phyloP scores from a whole-genome alignment of 169 alveolate genomes.

The Plasmodium berghei region DNA sequence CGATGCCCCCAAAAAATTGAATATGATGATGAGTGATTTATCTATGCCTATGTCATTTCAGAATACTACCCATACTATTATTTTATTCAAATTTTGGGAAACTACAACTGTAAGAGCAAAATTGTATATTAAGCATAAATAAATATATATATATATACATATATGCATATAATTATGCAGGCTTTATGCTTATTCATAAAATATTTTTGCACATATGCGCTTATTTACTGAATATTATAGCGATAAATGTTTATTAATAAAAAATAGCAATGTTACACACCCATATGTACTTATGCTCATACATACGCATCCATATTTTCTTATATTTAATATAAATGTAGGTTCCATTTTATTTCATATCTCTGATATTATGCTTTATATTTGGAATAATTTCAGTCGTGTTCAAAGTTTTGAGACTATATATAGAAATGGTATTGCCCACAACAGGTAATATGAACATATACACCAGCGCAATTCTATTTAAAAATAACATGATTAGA shows the following conservation, averaged over 20 bases:
- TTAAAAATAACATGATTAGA: constrained; percentile 40
- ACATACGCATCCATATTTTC: background rate
- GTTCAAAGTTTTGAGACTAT: constrained; percentile 26
- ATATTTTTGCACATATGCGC: background rate
- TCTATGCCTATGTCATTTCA: constrained; percentile 73
- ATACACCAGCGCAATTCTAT: constrained; percentile 26
- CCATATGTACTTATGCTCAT: background rate
- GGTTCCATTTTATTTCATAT: constrained; percentile 32
- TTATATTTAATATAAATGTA: background rate
- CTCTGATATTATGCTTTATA: constrained; percentile 29
- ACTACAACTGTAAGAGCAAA: constrained; percentile 23
- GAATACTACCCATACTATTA: constrained; percentile 50
- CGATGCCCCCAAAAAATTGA: constrained; percentile 1
- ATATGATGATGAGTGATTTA: background rate
- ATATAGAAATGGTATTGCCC: constrained; percentile 34
- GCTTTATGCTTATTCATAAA: no score
- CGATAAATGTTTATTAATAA: no score
- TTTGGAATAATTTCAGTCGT: constrained; percentile 51
- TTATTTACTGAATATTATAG: no score
- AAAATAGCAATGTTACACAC: background rate
- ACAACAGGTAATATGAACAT: constrained; percentile 20
- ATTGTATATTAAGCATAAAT: background rate
- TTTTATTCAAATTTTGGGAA: constrained; percentile 68
- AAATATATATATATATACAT: background rate
- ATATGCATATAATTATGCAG: background rate